Percentiles rank a stretch among this genome's conserved stretches.
phyloP scores from a whole-genome alignment of 495 filamentous ascomycete species.

The Hypoxylon crocopeplum region DNA sequence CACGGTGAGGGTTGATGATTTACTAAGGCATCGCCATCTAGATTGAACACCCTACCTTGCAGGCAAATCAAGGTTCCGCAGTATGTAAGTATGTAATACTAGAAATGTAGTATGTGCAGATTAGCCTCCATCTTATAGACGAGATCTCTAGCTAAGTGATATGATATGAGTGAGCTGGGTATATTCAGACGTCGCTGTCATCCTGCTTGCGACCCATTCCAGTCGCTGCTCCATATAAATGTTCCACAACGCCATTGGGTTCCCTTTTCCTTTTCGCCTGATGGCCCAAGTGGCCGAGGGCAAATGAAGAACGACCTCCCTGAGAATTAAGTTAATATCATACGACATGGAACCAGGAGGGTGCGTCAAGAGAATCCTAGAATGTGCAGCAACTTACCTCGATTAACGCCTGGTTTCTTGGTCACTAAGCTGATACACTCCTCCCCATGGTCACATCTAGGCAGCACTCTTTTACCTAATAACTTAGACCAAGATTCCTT shows the following conservation, averaged over 20 bases:
- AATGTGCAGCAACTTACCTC: conserved; percentile 47
- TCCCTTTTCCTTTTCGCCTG: conserved; percentile 79
- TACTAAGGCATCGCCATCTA: too few relatives aligned
- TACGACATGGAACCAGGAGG: background rate
- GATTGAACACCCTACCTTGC: too few relatives aligned
- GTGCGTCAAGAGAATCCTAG: background rate
- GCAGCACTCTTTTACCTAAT: conserved; percentile 74
- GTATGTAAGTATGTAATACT: too few relatives aligned
- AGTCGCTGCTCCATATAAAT: conserved; percentile 92
- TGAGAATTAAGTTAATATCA: conserved; percentile 18
- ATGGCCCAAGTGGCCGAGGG: conserved; percentile 78
- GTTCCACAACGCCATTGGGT: conserved; percentile 86
- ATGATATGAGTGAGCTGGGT: too few relatives aligned
- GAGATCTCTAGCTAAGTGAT: too few relatives aligned
- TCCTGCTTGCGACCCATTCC: conserved; percentile 51
- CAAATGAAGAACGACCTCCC: conserved; percentile 91
- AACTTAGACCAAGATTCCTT: conserved; percentile 89
- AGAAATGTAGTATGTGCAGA: too few relatives aligned
- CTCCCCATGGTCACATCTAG: conserved; percentile 87
- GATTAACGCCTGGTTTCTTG: conserved; percentile 86
- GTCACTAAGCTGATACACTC: conserved; percentile 81
- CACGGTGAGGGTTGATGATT: too few relatives aligned
- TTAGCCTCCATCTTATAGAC: too few relatives aligned
- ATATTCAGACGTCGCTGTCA: too few relatives aligned
- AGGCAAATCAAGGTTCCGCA: too few relatives aligned